Base-by-base conservation (phyloP, 78 protist genomes). In the Cavenderia fasciculata region DNA sequence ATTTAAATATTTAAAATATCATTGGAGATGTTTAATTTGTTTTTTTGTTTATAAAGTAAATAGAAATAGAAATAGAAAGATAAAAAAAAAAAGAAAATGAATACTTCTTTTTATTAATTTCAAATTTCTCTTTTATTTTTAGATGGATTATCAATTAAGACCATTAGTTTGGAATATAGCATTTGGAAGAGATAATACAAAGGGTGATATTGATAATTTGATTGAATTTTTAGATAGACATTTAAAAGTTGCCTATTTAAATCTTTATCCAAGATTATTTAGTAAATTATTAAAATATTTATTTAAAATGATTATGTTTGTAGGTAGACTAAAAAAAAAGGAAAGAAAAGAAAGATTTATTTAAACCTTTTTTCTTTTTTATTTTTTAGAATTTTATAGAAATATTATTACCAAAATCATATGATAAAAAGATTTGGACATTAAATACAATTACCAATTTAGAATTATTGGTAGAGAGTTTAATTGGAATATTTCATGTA, bases 161-260 rank as follows among this genome's bases (percentile, higher is more conserved):
- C 90, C 90, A 54, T 29, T 68, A 29, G 56, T 82, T 82, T 16
- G 44, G 10, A 68, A 46, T 14, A 68, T 68, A n/a, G 61, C 78
- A 16, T 82, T 29, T 38, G 38, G n/a, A 21, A 78, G 65, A 18
- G 87, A 65, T 12, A 40, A 29, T 23, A 65, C n/a, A 0, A 1
- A 3, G 4, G 38, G 27, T 6, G 63, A 57, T 57, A 10, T 36
- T 11, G 72, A 63, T 7, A 11, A 12, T 6, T 40, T 63, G 14
- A 16, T 63, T 21, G 19, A 31, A 4, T 63, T 63, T 47, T n/a
- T 63, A 21, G 72, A 63, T 2, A n/a, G 38, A 2, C 72, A 63
- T 21, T 38, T 63, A 8, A 63, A 63, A 63, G 72, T 63, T 40
- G 33, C 51, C 12, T 63, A 63, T 40, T n/a, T 63, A 14, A 36